Percentiles rank a stretch among this genome's conserved stretches.
These are phyloP conservation scores for Lepiota venenata DNA, from an alignment of 768 basidiomycete species.

Conservation along the genomic window DNA sequence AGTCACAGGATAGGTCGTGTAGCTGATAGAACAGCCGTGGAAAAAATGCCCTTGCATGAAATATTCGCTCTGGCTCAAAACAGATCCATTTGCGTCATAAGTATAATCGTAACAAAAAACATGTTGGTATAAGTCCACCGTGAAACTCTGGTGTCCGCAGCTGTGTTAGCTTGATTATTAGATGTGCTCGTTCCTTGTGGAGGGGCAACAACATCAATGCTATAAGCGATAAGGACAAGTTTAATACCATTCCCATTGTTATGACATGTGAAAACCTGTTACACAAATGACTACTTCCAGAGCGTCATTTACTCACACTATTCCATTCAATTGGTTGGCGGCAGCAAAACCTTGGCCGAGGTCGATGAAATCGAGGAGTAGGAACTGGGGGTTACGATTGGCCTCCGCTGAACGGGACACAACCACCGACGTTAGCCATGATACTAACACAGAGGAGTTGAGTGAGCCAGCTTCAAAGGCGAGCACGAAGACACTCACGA, in stretches of 20 bases:
- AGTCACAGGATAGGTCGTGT: too few species aligned
- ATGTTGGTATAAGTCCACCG: not conserved
- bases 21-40: too few species aligned
- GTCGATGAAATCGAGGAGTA: slow-evolving; percentile 52
- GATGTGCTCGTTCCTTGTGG: not conserved
- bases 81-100: not conserved
- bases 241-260: not conserved
- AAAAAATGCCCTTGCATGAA: too few species aligned
- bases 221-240: not conserved
- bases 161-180: not conserved
- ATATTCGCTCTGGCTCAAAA: not conserved
- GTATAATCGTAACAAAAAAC: not conserved
- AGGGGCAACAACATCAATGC: not conserved
- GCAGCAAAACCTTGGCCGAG: slow-evolving; percentile 41
- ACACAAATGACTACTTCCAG: not conserved
- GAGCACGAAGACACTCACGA: slow-evolving; percentile 26
- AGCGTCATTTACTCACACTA: slow-evolving; percentile 26
- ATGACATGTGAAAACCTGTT: not conserved
- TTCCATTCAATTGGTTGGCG: slow-evolving; percentile 42
- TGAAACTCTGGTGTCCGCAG: not conserved
- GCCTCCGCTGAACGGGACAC: slow-evolving; percentile 35
- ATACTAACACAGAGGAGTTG: slow-evolving; percentile 25
- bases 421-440: slow-evolving; percentile 37
- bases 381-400: slow-evolving; percentile 47
- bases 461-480: not conserved